phyloP scores from a whole-genome alignment of 306 rosid species.

The Potentilla sterilis region DNA sequence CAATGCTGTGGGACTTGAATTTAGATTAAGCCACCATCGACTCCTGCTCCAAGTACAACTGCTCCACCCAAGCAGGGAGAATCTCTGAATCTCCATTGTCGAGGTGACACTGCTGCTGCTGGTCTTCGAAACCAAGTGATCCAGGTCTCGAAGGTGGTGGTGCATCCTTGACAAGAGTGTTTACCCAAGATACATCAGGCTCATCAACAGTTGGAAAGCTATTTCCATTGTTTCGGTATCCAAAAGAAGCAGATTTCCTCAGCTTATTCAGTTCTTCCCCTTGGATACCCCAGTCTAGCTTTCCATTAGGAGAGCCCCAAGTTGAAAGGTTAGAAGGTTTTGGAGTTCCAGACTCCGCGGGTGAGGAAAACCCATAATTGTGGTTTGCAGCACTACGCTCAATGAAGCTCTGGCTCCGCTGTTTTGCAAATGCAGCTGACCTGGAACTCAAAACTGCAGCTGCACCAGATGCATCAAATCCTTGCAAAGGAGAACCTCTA shows the following conservation, averaged over 20 bases:
- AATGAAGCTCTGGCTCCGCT: slow-evolving; percentile 66
- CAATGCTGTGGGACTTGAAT: slow-evolving; percentile 7
- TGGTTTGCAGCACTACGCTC: slow-evolving; percentile 44
- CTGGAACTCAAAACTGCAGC: slow-evolving; percentile 44
- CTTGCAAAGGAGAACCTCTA: slow-evolving; percentile 48
- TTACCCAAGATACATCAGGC: slow-evolving; percentile 75
- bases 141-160: slow-evolving; percentile 32
- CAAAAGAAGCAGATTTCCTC: slow-evolving; percentile 71
- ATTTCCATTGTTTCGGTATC: slow-evolving; percentile 37
- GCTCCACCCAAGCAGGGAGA: slow-evolving; percentile 63
- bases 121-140: slow-evolving; percentile 36
- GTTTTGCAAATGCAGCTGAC: slow-evolving; percentile 51
- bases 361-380: slow-evolving; percentile 48
- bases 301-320: slow-evolving; percentile 79
- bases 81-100: slow-evolving; percentile 38
- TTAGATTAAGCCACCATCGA: slow-evolving; percentile 54
- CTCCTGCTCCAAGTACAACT: slow-evolving; percentile 67
- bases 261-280: slow-evolving; percentile 63
- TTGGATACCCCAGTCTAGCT: slow-evolving; percentile 61
- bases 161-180: slow-evolving; percentile 62
- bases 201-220: slow-evolving; percentile 37
- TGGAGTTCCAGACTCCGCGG: slow-evolving; percentile 26
- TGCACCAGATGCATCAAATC: slow-evolving; percentile 36
- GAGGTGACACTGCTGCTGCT: slow-evolving; percentile 43
- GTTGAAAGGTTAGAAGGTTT: slow-evolving; percentile 41